Evolutionary conservation across 345 rosid species (phyloP).

Genomic region (Eucalyptus tenuipes): DNA sequence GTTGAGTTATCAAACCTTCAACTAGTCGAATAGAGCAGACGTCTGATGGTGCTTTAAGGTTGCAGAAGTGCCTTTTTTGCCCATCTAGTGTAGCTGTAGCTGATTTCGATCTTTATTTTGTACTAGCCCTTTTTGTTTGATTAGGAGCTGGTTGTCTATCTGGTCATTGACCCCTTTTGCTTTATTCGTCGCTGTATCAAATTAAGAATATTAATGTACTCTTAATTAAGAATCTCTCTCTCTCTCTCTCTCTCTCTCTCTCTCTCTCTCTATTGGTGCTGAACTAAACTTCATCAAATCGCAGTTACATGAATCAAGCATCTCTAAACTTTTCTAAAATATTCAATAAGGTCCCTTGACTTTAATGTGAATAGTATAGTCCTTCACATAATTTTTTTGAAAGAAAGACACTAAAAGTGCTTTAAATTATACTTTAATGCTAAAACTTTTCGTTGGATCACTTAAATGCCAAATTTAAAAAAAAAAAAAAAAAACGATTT

Average conservation of each 20-base stretch:
- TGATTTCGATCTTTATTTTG: neutral
- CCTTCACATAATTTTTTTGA: too few species aligned
- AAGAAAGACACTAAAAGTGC: too few species aligned
- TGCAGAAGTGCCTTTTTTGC: neutral
- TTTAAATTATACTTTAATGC: too few species aligned
- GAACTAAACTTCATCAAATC: neutral
- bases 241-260: neutral
- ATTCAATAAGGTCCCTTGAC: neutral
- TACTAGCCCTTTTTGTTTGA: neutral
- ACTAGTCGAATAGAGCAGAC: neutral
- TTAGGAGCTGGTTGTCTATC: neutral
- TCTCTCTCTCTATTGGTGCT: neutral
- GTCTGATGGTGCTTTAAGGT: neutral
- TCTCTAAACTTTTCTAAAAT: neutral
- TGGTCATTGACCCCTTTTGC: neutral
- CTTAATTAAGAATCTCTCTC: neutral
- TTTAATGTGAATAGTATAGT: neutral
- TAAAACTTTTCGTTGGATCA: accelerated
- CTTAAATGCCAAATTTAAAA: too few species aligned
- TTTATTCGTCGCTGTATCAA: neutral
- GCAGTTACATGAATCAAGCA: neutral
- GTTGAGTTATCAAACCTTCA: neutral
- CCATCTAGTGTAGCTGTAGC: neutral
- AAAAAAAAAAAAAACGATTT: too few species aligned
- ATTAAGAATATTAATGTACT: neutral